Evolutionary conservation across 164 flowering plant species (phyloP), one percentile per base, ranked within the genome.

Genomic region (Vitis riparia): DNA sequence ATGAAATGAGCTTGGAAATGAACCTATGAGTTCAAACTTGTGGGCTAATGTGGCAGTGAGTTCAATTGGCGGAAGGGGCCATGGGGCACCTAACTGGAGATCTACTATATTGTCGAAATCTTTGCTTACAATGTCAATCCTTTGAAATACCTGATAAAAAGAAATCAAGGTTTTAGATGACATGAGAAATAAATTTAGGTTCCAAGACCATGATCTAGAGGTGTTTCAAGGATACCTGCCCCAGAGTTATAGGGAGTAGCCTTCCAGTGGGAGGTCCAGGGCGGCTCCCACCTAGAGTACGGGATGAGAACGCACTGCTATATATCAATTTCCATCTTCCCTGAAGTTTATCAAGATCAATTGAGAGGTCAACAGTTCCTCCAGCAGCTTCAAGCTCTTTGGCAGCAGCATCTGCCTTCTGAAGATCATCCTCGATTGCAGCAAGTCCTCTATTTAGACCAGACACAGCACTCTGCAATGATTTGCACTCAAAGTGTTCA

Each of bases 41-140:
- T 95, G 99, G 56, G 96, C 98, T 73, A 95, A 82, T 15, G 96
- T 92, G 16, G 97, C 99, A 7, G 92, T 91, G 55, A 82, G 80
- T 83, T 92, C 98, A 58, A 88, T 19, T 0, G 91, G 98, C 16
- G 90, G 96, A 27, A 95, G 52, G 8, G 99, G 99, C 99, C 99
- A 95, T 62, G 96, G 99, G 68, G 93, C 79, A 19, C 99, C 99
- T 60, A 95, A 65, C 65, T 88, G 83, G 62, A 92, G 94, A 75
- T 95, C 98, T 53, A 88, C 98, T 51, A 95, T 91, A 69, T 95
- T 92, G 70, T 95, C 99, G 65, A 95, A 95, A 80, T 95, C 99
- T 80, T 89, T 91, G 85, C 91, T 92, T 32, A 91, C 67, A 65
- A 87, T 63, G 68, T 95, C 98, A 73, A 95, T 95, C 67, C 99